Evolutionary conservation across 345 rosid species (phyloP).

Genomic region (Cardamine chenopodiifolia): DNA sequence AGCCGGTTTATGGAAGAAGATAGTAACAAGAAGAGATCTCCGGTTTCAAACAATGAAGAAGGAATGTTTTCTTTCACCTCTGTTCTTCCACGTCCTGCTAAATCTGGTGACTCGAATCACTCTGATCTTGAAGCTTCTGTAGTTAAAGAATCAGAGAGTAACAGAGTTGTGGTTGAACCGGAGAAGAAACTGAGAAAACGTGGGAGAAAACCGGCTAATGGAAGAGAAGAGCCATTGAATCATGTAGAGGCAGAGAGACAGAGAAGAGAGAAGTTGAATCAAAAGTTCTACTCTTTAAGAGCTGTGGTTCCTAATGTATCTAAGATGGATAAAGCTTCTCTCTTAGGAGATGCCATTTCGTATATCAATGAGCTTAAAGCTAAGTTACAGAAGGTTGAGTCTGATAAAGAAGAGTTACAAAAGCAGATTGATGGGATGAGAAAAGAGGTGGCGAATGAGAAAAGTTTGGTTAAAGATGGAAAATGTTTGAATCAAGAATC

Average conservation of each 20-base stretch:
- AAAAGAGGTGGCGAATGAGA: conserved; percentile 39
- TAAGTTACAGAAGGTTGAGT: conserved; percentile 59
- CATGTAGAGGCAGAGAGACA: conserved; percentile 99
- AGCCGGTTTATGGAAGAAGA: conserved; percentile 32
- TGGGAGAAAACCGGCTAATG: conserved; percentile 93
- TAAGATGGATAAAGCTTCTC: conserved; percentile 97
- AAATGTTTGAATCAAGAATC: conserved; percentile 22
- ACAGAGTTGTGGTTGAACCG: conserved; percentile 58
- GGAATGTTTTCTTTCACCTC: conserved; percentile 84
- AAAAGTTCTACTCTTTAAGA: conserved; percentile 78
- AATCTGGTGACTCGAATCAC: conserved; percentile 76
- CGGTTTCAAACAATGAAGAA: conserved; percentile 69
- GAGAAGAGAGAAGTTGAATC: conserved; percentile 96
- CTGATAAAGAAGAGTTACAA: conserved; percentile 67
- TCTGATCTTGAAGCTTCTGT: conserved; percentile 87
- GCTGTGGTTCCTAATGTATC: conserved; percentile 96
- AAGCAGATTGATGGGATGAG: conserved; percentile 59
- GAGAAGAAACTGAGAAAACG: conserved; percentile 88
- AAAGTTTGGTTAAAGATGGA: conserved; percentile 21
- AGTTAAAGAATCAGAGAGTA: conserved; percentile 65
- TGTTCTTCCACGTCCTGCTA: conserved; percentile 50
- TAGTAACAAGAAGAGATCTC: conserved; percentile 62
- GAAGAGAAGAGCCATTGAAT: conserved; percentile 93
- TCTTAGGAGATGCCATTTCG: conserved; percentile 85
- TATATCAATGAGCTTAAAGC: conserved; percentile 82